Percentiles rank a stretch among this genome's conserved stretches.
Evolutionary conservation across 2,329 filamentous ascomycete species (phyloP).

Genomic region (Aspergillus intermedius): DNA sequence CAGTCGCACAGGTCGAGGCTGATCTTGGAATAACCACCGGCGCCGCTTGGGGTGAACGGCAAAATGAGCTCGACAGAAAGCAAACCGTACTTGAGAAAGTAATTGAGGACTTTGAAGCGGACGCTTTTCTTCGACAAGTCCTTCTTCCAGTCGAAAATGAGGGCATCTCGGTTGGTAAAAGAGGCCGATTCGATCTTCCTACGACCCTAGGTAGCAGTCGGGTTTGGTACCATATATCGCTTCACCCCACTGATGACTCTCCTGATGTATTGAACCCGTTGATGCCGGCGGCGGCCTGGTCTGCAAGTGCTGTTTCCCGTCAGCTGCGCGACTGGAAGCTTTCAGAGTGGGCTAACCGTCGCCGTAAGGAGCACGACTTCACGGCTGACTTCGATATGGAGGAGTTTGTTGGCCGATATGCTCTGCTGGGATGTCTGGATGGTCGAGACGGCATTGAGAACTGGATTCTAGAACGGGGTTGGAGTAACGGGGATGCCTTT

Average conservation of each 20-base stretch:
- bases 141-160: slow-evolving; percentile 71
- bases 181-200: slow-evolving; percentile 71
- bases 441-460: slow-evolving; percentile 88
- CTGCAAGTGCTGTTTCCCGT: slow-evolving; percentile 82
- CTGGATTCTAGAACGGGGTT: slow-evolving; percentile 89
- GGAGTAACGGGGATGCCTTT: slow-evolving; percentile 96
- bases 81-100: slow-evolving; percentile 82
- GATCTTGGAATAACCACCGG: slow-evolving; percentile 71
- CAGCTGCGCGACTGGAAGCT: slow-evolving; percentile 90
- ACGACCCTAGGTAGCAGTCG: slow-evolving; percentile 72
- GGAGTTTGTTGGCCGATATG: slow-evolving; percentile 81
- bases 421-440: slow-evolving; percentile 75
- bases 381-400: slow-evolving; percentile 94
- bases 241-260: slow-evolving; percentile 85
- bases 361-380: slow-evolving; percentile 86
- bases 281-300: slow-evolving; percentile 78
- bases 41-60: slow-evolving; percentile 62
- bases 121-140: slow-evolving; percentile 73
- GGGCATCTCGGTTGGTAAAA: slow-evolving; percentile 72
- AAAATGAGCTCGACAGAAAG: slow-evolving; percentile 72
- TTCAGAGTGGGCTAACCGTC: slow-evolving; percentile 91
- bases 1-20: slow-evolving; percentile 67
- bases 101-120: slow-evolving; percentile 70
- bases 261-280: slow-evolving; percentile 65
- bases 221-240: slow-evolving; percentile 87